Percentiles rank a stretch among this genome's conserved stretches.
phyloP scores from a whole-genome alignment of 371 early-diverging fungal genomes.

The Encephalitozoon cuniculi region DNA sequence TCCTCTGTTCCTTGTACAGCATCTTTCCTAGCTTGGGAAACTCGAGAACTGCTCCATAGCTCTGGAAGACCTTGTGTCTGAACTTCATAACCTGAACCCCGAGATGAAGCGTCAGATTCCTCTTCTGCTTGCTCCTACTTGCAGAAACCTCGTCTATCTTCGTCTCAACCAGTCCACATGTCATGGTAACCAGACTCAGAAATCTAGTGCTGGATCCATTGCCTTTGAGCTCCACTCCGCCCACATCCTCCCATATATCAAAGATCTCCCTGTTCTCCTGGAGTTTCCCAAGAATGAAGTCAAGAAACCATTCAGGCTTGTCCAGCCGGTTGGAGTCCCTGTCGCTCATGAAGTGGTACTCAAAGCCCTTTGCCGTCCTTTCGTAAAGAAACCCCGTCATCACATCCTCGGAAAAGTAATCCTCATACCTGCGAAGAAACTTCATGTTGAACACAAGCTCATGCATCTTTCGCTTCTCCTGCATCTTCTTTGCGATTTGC shows the following conservation, averaged over 20 bases:
- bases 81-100: conserved; percentile 33
- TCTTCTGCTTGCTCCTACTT: conserved; percentile 47
- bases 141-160: conserved; percentile 51
- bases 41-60: conserved; percentile 16
- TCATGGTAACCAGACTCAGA: conserved; percentile 14
- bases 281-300: conserved; percentile 47
- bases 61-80: conserved; percentile 13
- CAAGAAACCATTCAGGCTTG: conserved; percentile 60
- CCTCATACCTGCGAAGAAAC: conserved; percentile 38
- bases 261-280: conserved; percentile 28
- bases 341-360: conserved; percentile 58
- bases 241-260: conserved; percentile 20
- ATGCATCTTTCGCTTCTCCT: conserved; percentile 29
- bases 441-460: conserved; percentile 46
- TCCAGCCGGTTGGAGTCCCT: conserved; percentile 61
- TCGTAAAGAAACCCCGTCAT: conserved; percentile 33
- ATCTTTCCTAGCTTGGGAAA: not conserved
- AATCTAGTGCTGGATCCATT: not conserved
- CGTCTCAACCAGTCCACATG: conserved; percentile 27
- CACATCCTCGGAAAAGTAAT: conserved; percentile 29
- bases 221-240: not conserved
- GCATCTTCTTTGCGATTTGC: conserved; percentile 1
- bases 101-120: conserved; percentile 53
- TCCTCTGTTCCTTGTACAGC: not conserved
- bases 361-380: conserved; percentile 34